Conservation (phyloP, 179 eudicot genomes). For the Corrigiola litoralis region DNA sequence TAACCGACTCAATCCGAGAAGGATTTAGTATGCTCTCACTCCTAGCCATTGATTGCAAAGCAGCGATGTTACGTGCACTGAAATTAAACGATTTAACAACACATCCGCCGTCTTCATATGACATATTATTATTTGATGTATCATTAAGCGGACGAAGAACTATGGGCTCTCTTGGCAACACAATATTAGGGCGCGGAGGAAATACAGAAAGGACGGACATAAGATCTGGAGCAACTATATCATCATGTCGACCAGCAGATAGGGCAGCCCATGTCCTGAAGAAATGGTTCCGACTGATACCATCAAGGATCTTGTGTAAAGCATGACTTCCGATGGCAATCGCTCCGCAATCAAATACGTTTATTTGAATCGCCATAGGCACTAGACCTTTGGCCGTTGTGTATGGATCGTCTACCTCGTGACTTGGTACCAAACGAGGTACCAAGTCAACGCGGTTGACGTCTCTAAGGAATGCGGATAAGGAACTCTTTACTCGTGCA, state of each 20-base stretch:
- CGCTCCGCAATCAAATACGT: not conserved
- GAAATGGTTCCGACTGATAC: not conserved
- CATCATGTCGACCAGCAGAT: not conserved
- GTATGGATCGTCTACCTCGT: not conserved
- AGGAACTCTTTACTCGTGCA: not conserved
- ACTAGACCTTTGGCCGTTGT: not conserved
- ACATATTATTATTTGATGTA: too few species aligned
- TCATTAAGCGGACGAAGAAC: too few species aligned
- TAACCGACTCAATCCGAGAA: not conserved
- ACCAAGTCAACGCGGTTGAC: not conserved
- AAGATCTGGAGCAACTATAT: not conserved
- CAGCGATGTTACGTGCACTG: not conserved
- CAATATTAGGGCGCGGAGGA: too few species aligned
- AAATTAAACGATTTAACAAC: too few species aligned
- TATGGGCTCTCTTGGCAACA: too few species aligned
- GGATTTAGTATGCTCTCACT: not conserved
- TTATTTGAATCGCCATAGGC: not conserved
- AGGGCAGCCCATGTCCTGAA: not conserved
- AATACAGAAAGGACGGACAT: too few species aligned
- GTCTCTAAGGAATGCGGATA: not conserved
- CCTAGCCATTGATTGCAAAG: not conserved
- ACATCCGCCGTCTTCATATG: too few species aligned
- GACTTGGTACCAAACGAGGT: not conserved
- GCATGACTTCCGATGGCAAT: not conserved
- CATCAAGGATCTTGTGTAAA: not conserved